phyloP scores from a whole-genome alignment of 305 asterid species.

The Plantago coronopus region DNA sequence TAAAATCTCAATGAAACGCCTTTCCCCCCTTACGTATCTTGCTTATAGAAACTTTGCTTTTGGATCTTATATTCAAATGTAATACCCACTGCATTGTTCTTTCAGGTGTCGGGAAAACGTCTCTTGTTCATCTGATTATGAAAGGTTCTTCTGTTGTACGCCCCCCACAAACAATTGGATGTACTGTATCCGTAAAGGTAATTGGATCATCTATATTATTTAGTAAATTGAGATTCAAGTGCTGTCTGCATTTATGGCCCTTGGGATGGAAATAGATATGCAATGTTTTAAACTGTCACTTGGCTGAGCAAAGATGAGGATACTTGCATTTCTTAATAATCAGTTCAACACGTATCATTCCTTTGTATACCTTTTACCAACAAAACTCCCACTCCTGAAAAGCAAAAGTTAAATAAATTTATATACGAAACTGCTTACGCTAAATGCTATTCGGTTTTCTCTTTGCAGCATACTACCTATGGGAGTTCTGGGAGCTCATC shows the following conservation, averaged over 20 bases:
- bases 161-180: conserved; percentile 92
- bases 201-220: conserved; percentile 13
- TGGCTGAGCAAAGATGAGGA: neutral
- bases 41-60: neutral
- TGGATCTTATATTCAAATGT: conserved; percentile 1
- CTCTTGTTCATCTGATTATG: conserved; percentile 86
- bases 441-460: conserved; percentile 10
- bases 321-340: neutral
- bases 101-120: conserved; percentile 91
- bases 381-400: too few relatives aligned
- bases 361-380: neutral
- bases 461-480: conserved; percentile 64
- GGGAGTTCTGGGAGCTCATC: conserved; percentile 77
- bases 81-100: conserved; percentile 17
- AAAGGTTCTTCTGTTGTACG: conserved; percentile 70
- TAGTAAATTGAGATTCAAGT: conserved; percentile 10
- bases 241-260: neutral
- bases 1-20: neutral
- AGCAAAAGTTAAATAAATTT: too few relatives aligned
- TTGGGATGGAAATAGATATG: neutral
- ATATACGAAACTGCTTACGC: neutral
- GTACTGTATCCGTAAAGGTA: conserved; percentile 81
- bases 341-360: neutral
- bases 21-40: neutral
- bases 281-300: neutral